phyloP scores from a whole-genome alignment of 1,139 yeast species.

The Saccharomyces pastorianus region DNA sequence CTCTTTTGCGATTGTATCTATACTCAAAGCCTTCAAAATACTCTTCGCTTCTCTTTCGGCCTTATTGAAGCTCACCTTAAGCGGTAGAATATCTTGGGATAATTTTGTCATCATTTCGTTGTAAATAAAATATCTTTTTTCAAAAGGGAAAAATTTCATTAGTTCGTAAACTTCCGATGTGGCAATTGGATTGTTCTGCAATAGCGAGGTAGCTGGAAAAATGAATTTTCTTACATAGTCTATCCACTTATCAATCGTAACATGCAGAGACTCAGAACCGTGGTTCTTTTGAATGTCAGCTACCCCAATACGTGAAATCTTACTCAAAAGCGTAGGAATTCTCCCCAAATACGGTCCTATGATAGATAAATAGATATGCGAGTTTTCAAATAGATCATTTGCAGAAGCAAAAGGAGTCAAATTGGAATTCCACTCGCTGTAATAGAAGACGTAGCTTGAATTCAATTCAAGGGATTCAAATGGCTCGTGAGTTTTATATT shows the following conservation, averaged over 20 bases:
- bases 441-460: conserved; percentile 40
- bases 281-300: conserved; percentile 32
- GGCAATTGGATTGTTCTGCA: conserved; percentile 54
- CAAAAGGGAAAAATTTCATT: conserved; percentile 47
- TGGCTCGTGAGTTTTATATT: conserved; percentile 32
- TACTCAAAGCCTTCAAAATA: conserved; percentile 76
- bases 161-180: conserved; percentile 54
- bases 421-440: conserved; percentile 41
- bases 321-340: conserved; percentile 43
- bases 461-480: conserved; percentile 31
- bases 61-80: conserved; percentile 56
- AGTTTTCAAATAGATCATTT: conserved; percentile 41
- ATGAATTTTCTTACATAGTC: conserved; percentile 57
- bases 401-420: conserved; percentile 36
- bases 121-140: conserved; percentile 68
- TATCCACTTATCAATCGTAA: conserved; percentile 42
- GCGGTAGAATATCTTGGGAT: conserved; percentile 45
- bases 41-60: conserved; percentile 82
- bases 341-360: conserved; percentile 49
- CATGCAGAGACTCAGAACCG: conserved; percentile 13
- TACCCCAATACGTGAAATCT: conserved; percentile 53
- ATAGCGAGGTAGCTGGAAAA: conserved; percentile 57
- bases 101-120: conserved; percentile 66
- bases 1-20: conserved; percentile 70
- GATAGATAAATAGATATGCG: conserved; percentile 46